Percentiles rank a stretch among this genome's conserved stretches.
These are phyloP conservation scores for Candida sanyaensis DNA, from an alignment of 1,139 yeast species.

Conservation along the genomic window DNA sequence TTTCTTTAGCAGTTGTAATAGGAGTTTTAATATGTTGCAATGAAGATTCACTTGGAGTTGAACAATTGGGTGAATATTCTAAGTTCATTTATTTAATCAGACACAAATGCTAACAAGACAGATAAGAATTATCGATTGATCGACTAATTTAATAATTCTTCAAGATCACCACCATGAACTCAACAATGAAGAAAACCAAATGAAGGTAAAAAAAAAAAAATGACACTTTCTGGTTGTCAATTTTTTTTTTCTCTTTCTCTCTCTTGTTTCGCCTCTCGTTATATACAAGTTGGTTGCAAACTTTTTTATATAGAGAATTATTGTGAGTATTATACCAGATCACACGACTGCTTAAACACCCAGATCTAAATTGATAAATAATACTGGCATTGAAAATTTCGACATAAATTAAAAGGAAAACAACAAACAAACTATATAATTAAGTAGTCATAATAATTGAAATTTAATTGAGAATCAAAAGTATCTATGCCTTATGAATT, in stretches of 20 bases:
- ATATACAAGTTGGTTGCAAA: conserved; percentile 6
- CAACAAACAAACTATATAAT: no score
- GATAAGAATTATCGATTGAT: background rate
- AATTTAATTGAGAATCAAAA: no score
- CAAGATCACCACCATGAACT: background rate
- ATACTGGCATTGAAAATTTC: no score
- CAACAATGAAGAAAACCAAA: background rate
- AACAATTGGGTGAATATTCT: conserved; percentile 6
- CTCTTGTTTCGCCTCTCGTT: background rate
- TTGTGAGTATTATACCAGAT: background rate
- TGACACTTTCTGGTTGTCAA: background rate
- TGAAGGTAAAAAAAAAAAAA: background rate
- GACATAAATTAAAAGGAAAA: no score
- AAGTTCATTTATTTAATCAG: conserved; percentile 4
- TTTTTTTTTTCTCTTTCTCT: background rate
- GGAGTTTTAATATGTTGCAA: conserved; percentile 8
- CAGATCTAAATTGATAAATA: no score
- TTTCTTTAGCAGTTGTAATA: conserved; percentile 10
- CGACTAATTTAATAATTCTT: background rate
- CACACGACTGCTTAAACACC: background rate
- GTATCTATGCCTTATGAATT: background rate
- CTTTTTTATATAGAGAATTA: background rate
- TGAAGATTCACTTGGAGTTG: conserved; percentile 11
- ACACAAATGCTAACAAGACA: background rate
- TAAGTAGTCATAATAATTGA: no score